A percentile compares a stretch with the other conserved stretches of the same genome.
Conservation (phyloP, 2,329 filamentous ascomycete species). For the Albophoma yamanashiensis region DNA sequence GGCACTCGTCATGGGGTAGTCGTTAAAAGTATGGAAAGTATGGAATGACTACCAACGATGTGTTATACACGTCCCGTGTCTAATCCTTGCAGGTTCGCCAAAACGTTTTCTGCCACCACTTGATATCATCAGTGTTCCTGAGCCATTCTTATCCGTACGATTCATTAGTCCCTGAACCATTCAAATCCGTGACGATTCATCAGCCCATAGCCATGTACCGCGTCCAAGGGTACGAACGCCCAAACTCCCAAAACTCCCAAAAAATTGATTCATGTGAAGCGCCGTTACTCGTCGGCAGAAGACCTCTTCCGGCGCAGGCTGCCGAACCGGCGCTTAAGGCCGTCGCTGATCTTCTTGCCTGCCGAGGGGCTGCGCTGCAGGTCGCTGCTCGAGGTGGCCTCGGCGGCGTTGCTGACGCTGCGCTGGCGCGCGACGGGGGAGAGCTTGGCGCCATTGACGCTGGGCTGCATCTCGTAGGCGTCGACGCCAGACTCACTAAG, state of each 20-base stretch:
- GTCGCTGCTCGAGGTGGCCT: slow-evolving; percentile 13
- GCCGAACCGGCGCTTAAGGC: slow-evolving; percentile 42
- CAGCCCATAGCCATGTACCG: neutral
- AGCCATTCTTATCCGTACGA: no score
- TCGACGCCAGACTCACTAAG: slow-evolving; percentile 15
- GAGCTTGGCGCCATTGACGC: slow-evolving; percentile 10
- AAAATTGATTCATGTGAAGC: neutral
- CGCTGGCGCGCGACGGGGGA: slow-evolving; percentile 23
- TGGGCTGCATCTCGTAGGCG: slow-evolving; percentile 39
- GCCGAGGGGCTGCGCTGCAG: slow-evolving; percentile 29
- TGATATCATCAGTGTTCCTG: neutral
- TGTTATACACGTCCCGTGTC: neutral
- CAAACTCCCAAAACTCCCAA: neutral
- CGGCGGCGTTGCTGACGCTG: slow-evolving; percentile 30
- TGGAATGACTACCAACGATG: neutral
- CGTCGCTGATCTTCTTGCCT: slow-evolving; percentile 35
- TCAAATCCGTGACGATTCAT: neutral
- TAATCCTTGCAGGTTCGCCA: neutral
- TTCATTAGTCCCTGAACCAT: neutral
- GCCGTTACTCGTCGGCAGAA: slow-evolving; percentile 4
- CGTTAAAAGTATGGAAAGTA: neutral
- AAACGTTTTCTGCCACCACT: no score
- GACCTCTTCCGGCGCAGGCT: slow-evolving; percentile 36
- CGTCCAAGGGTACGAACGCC: neutral
- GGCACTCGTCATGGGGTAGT: neutral